phyloP scores from a whole-genome alignment of 805 yeast genomes.

The Saccharomycopsis amapae region DNA sequence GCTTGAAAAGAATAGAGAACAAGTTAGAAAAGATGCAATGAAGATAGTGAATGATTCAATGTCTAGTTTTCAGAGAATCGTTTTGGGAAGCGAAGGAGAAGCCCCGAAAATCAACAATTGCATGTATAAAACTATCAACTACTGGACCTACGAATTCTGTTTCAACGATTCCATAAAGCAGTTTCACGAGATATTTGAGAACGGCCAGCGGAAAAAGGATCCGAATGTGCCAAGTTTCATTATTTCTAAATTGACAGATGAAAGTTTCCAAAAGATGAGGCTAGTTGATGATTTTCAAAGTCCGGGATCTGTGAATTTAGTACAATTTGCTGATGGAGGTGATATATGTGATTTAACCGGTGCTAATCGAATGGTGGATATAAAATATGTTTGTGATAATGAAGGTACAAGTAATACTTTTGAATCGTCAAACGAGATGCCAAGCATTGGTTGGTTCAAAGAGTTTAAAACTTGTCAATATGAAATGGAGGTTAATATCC shows the following conservation, averaged over 20 bases:
- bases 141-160: conserved; percentile 21
- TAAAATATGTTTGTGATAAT: conserved; percentile 48
- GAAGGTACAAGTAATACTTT: not conserved
- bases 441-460: conserved; percentile 33
- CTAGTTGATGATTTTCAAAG: not conserved
- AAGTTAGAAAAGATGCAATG: not conserved
- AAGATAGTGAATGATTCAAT: not conserved
- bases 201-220: not conserved
- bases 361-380: conserved; percentile 43
- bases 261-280: not conserved
- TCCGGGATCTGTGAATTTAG: conserved; percentile 1
- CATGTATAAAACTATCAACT: conserved; percentile 6
- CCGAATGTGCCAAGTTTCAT: conserved; percentile 5
- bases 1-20: not conserved
- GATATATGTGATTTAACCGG: conserved; percentile 53
- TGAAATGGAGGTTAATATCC: conserved; percentile 43
- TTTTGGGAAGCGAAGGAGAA: not conserved
- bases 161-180: conserved; percentile 13
- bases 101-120: conserved; percentile 1
- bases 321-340: conserved; percentile 38
- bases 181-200: conserved; percentile 11
- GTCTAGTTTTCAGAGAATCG: no score
- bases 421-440: conserved; percentile 22
- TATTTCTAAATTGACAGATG: conserved; percentile 3
- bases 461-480: conserved; percentile 57